Evolutionary conservation across 495 filamentous ascomycete species (phyloP).

Genomic region (Trichoderma orchidacearum): DNA sequence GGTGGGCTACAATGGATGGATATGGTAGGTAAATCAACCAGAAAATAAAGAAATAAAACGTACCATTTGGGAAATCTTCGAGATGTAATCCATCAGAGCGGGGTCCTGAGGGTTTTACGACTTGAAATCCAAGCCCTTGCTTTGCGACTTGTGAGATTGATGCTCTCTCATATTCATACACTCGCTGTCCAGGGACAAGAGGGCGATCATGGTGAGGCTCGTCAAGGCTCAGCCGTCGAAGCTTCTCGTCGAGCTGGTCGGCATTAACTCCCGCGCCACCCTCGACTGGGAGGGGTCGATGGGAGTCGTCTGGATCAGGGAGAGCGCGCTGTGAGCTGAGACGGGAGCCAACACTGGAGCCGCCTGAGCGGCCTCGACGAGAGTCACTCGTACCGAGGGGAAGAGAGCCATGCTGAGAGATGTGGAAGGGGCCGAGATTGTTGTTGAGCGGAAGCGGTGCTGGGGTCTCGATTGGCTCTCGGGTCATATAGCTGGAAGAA

Average conservation of each 20-base stretch:
- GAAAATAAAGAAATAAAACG: constrained; percentile 10
- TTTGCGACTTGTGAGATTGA: constrained; percentile 25
- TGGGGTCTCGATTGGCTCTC: constrained; percentile 53
- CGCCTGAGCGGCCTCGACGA: constrained; percentile 15
- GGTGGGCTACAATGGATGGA: not conserved
- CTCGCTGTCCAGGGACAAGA: constrained; percentile 40
- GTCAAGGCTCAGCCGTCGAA: constrained; percentile 27
- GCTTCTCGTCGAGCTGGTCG: constrained; percentile 19
- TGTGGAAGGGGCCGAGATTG: constrained; percentile 21
- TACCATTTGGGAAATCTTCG: constrained; percentile 71
- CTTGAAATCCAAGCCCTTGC: constrained; percentile 43
- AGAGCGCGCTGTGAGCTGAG: not conserved
- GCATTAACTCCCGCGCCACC: constrained; percentile 13
- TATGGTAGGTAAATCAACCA: not conserved
- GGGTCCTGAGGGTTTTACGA: constrained; percentile 38
- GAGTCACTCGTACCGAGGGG: constrained; percentile 32
- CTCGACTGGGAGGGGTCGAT: not conserved
- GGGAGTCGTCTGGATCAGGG: not conserved
- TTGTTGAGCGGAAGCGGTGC: constrained; percentile 35
- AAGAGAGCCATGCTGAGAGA: constrained; percentile 65
- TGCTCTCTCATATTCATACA: constrained; percentile 62
- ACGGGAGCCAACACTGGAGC: constrained; percentile 13
- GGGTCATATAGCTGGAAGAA: constrained; percentile 62
- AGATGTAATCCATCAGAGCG: constrained; percentile 35
- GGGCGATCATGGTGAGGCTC: constrained; percentile 9